These are phyloP conservation scores for Chenopodium quinoa DNA, from an alignment of 148 eudicot species.

Conservation along the genomic window DNA sequence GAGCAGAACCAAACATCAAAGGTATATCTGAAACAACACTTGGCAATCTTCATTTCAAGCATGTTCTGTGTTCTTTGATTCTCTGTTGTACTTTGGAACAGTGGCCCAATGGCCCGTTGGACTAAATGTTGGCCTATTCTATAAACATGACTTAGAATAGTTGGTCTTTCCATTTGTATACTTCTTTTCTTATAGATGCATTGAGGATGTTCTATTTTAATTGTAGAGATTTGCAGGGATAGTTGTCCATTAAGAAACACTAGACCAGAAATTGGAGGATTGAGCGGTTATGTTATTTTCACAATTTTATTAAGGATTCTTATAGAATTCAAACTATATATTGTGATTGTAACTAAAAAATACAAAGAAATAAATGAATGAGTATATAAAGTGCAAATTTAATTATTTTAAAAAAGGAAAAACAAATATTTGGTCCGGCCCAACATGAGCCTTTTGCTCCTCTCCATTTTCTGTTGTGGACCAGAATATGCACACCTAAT, in stretches of 20 bases:
- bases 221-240: too few relatives aligned
- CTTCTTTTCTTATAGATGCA: background rate
- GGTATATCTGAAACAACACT: slow-evolving; percentile 38
- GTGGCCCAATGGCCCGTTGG: background rate
- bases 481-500: background rate
- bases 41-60: background rate
- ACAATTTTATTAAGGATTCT: too few relatives aligned
- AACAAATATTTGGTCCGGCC: background rate
- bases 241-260: too few relatives aligned
- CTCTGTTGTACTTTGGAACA: background rate
- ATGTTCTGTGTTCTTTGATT: background rate
- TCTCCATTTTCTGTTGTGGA: background rate
- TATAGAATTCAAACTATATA: too few relatives aligned
- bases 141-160: background rate
- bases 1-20: slow-evolving; percentile 73
- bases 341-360: too few relatives aligned
- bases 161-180: background rate
- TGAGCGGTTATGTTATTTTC: too few relatives aligned
- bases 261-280: too few relatives aligned
- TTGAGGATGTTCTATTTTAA: background rate
- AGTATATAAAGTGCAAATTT: too few relatives aligned
- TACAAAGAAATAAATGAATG: too few relatives aligned
- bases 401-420: too few relatives aligned
- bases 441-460: background rate
- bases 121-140: background rate